Evolutionary conservation across 495 filamentous ascomycete genomes (phyloP), one percentile per base, ranked within the genome.

Genomic region (Aspergillus ostianus): DNA sequence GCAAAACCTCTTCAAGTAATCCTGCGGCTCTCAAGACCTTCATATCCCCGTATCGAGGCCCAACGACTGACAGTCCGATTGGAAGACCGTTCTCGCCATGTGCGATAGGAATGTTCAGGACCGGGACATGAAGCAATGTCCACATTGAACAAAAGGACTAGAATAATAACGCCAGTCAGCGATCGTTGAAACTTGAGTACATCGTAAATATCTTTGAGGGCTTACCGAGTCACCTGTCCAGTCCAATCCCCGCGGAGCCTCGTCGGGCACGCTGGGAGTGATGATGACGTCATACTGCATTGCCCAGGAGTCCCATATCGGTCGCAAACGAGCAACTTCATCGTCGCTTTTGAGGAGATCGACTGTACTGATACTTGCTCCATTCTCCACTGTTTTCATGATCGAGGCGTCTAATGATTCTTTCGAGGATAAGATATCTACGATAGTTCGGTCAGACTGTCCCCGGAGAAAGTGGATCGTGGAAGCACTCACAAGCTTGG

Each of bases 261-360:
- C 62, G 57, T 60, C 62, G 5, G 30, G 19, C 15, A 58, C 53
- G 55, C 62, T 64, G 3, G 62, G 58, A 2, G 51, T 54, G 15
- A 64, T 8, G 20, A 61, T 21, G n/a, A 58, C 62, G n/a, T 45
- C 50, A 55, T 60, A 64, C 0, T 55, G 41, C 8, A 21, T 19
- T 0, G 51, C 58, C 21, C 57, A 54, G 13, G 26, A 29, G 41
- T 64, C 62, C 20, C 56, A 55, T 6, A 30, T 9, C 4, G 62
- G 62, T 23, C 62, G 13, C 19, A 64, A 51, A 20, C 2, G 21
- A 50, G 58, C 62, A 17, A 58, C 32, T 17, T 58, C 62, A 44
- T 64, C 62, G 36, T 57, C 55, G 2, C 53, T 55, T 0, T 29
- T 20, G 13, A 64, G 30, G 4, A 41, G 21, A 10, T 23, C 19